Base-by-base conservation (phyloP, 352 stramenopile species). In the Phytopythium vexans region DNA sequence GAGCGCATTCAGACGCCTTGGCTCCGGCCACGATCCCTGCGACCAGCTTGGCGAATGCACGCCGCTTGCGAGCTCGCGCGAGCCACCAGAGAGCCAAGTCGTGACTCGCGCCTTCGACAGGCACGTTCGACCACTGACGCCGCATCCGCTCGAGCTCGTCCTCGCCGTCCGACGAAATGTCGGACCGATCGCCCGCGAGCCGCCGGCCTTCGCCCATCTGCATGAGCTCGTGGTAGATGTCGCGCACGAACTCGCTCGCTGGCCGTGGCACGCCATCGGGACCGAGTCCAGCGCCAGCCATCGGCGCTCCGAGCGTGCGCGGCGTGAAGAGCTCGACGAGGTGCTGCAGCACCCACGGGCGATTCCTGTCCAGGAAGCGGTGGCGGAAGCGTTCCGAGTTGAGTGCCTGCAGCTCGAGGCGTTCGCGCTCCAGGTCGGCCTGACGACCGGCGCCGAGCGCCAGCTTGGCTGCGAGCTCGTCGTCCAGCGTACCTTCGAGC, bases 361-460 rank as follows among this genome's bases (percentile, higher is more conserved):
- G 77, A 69, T 99, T 99, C 43, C 94, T 88, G 43, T 99, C 94
- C 36, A 99, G 77, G 63, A 99, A 99, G 10, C 96, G 84, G 57
- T 98, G 94, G 9, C 95, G 81, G 67, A 99, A 99, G 11, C 89
- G 73, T 64, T 98, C 95, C 60, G 88, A 98, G 71, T 99, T 99
- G 58, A 99, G 80, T 15, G 94, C 95, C 48, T 97, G 83, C 12
- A 98, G 74, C 63, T 99, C 96, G 40, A 98, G 76, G 6, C 95
- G 78, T 64, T 99, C 96, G 52, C 92, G 80, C 74, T 99, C 96
- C 11, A 98, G 70, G 54, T 98, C 95, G 64, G 86, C 88, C 70
- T 98, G 93, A 16, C 93, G 71, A 31, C 95, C 95, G 46, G 97
- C 92, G 33, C 94, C 95, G 6, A 99, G 71, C 6, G 92, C 89